phyloP scores from a whole-genome alignment of 345 rosid species.

The Capsella bursapastoris region DNA sequence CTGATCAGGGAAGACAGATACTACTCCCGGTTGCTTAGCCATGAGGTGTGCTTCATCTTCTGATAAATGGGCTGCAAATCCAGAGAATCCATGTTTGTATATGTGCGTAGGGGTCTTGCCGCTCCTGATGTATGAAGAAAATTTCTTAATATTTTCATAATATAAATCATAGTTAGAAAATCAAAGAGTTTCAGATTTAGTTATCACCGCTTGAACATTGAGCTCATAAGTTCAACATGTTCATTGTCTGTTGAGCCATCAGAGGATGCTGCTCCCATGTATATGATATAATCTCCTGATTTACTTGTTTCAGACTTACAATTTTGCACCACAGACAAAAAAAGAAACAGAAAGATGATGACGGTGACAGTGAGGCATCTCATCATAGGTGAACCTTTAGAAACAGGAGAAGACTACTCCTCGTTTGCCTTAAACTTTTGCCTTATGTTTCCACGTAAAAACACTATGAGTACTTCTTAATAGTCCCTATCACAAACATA shows the following conservation, averaged over 20 bases:
- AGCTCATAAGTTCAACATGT: conserved; percentile 38
- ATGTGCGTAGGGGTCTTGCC: conserved; percentile 27
- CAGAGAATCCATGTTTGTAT: conserved; percentile 43
- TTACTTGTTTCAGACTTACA: conserved; percentile 26
- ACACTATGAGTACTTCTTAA: no score
- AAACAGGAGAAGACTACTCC: no score
- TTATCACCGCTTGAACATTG: conserved; percentile 31
- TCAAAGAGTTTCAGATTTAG: conserved; percentile 9
- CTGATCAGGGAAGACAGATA: conserved; percentile 40
- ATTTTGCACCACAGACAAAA: conserved; percentile 32
- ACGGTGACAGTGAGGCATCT: conserved; percentile 1
- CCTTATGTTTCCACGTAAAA: no score
- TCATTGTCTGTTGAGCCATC: conserved; percentile 25
- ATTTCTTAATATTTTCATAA: neutral
- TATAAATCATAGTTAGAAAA: conserved; percentile 3
- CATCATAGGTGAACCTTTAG: neutral
- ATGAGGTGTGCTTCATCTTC: conserved; percentile 36
- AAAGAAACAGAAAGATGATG: conserved; percentile 11
- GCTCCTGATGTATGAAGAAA: conserved; percentile 34
- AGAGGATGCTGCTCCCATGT: conserved; percentile 41
- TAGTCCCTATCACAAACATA: no score
- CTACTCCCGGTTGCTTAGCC: conserved; percentile 40
- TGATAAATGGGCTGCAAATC: conserved; percentile 39
- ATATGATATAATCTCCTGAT: conserved; percentile 38
- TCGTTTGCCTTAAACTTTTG: no score